Evolutionary conservation across 2,329 filamentous ascomycete species (phyloP), one percentile per base, ranked within the genome.

Genomic region (Bipolaris bicolor): DNA sequence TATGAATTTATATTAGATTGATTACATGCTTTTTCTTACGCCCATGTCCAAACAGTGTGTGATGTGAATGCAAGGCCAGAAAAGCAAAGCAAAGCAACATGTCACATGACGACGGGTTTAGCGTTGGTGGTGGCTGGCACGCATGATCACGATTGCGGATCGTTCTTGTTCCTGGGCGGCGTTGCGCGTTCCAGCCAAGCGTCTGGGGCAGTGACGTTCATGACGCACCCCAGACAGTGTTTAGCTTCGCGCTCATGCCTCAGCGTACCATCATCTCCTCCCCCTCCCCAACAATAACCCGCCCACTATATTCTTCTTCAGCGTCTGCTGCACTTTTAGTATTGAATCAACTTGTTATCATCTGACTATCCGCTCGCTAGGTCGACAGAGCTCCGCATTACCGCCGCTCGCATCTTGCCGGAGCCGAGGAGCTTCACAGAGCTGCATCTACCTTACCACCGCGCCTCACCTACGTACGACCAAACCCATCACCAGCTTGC

Each of bases 181-280:
- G 52, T 44, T 46, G 51, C 55, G 57, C 57, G 36, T 58, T 46
- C 13, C 34, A 50, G 56, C 49, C 55, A 56, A 54, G 29, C 50
- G 44, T 39, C 55, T 18, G 50, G 49, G 46, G 40, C 49, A 49
- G 58, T 68, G 66, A 68, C 64, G 66, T 66, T 52, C 20, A 55
- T 51, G 34, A 58, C 29, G 44, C 55, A 58, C 57, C 57, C 60
- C 44, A 45, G 58, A 34, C 59, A 53, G 43, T 52, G 51, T 55
- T 48, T 58, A 47, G 41, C 48, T 53, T 31, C 45, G 55, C 64
- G 49, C 49, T 52, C 62, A 60, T 53, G 48, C 43, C 53, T 52
- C 50, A 55, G 31, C 7, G 52, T 45, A 49, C 48, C 53, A 55
- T 43, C 40, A 26, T 43, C 46, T 46, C 50, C 24, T 36, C 22